Evolutionary conservation across 192 early-diverging fungal species (phyloP).

Genomic region (Spizellomyces sp.): DNA sequence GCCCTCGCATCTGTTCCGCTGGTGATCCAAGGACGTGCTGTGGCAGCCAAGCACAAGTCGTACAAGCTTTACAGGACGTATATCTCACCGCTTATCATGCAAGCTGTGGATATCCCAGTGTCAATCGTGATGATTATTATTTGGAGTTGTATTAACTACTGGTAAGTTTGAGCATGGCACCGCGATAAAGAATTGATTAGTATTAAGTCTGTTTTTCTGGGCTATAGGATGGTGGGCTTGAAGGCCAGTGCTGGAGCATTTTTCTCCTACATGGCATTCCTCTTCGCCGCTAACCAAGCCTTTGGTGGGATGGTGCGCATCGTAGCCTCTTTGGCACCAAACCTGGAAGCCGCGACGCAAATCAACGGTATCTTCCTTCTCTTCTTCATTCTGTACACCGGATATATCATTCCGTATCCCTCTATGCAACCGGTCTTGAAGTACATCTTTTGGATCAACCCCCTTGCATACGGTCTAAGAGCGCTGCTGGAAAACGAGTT

Average conservation of each 20-base stretch:
- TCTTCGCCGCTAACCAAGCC: slow-evolving; percentile 56
- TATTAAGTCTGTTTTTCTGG: too few relatives aligned
- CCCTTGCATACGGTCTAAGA: slow-evolving; percentile 60
- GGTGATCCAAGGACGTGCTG: slow-evolving; percentile 70
- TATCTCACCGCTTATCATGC: slow-evolving; percentile 58
- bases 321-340: slow-evolving; percentile 52
- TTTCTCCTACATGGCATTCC: slow-evolving; percentile 55
- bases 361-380: slow-evolving; percentile 56
- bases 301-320: slow-evolving; percentile 66
- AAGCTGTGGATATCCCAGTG: slow-evolving; percentile 55
- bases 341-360: slow-evolving; percentile 55
- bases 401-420: slow-evolving; percentile 63
- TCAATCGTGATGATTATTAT: slow-evolving; percentile 51
- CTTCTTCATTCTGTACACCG: slow-evolving; percentile 55
- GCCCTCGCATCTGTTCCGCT: slow-evolving; percentile 71
- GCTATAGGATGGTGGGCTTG: slow-evolving; percentile 52
- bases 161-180: neutral
- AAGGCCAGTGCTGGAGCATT: slow-evolving; percentile 52
- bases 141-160: slow-evolving; percentile 62
- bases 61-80: slow-evolving; percentile 69
- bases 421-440: slow-evolving; percentile 66
- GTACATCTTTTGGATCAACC: slow-evolving; percentile 70
- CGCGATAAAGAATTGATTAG: too few relatives aligned
- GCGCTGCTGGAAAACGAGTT: slow-evolving; percentile 67
- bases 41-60: slow-evolving; percentile 78